Evolutionary conservation across 139 green algal genomes (phyloP), one percentile per base, ranked within the genome.

Genomic region (Chlamydomonas sp.): DNA sequence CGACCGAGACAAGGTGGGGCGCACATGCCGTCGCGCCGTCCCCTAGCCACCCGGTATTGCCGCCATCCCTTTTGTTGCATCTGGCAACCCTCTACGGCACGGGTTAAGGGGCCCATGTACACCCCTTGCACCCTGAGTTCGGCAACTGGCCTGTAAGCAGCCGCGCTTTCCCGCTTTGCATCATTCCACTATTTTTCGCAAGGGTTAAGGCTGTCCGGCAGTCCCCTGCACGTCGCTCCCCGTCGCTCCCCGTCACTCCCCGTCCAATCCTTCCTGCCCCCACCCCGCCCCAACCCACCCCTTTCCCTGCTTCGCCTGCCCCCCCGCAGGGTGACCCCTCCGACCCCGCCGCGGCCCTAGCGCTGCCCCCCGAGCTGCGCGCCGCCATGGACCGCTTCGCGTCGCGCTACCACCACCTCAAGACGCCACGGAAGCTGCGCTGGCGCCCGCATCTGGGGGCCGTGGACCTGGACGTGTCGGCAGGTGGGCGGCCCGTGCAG

Each of bases 351-450:
- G 79, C 92, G 15, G 86, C 93, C 18, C 90, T 97, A 74, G 87
- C 86, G 17, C 91, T 97, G 73, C 94, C 95, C 14, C 49, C 83
- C 1, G 84, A 94, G 79, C 85, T 96, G 62, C 12, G 85, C 9
- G 12, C 72, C 12, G 78, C 82, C 63, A 82, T 95, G 86, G 83
- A 93, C 49, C 71, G 85, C 31, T 95, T 90, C 71, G 94, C 88
- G 15, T 74, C 90, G 60, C 90, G 90, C 74, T 99, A 96, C 91
- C 79, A 94, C 79, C 69, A 90, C 9, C 83, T 98, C 9, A 99
- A 99, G 89, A 91, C 95, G 16, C 98, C 98, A 4, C 92, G 98
- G 58, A 97, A 97, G 72, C 94, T 99, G 78, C 57, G 90, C 63
- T 99, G 97, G 97, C 90, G 87, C 81, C 94, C 91, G 57, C 74